Evolutionary conservation across 2,329 filamentous ascomycete genomes (phyloP), one percentile per base, ranked within the genome.

Genomic region (Onygenales sp.): DNA sequence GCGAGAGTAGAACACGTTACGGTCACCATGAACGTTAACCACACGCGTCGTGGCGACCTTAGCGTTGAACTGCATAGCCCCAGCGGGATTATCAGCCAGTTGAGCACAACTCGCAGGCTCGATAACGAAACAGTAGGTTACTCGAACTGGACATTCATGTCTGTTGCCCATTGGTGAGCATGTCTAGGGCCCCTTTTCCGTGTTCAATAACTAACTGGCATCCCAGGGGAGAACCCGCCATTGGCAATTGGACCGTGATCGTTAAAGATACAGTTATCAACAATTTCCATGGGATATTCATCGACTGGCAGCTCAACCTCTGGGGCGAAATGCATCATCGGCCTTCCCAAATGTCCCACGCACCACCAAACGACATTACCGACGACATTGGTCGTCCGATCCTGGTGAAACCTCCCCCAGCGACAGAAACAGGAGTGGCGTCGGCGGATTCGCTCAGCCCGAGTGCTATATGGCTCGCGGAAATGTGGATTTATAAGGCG

Each of bases 101-200:
- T 98, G 51, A 86, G 91, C 4, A 87, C 84, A 9, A 76, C 85
- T 1, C 86, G 93, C 58, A 78, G 78, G 55, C 70, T 81, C 27
- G 93, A 98, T 67, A 74, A 78, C 1, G 79, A 78, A 37, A 66
- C 72, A 0, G 70, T 72, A 17, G 93, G 93, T 7, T 98, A 97
- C 67, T 74, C 84, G 39, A 89, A 97, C 71, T 98, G 93, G 93
- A 97, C 92, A 0, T 98, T 98, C 64, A 98, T 98, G 93, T 94
- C 86, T 57, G 93, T 98, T 39, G 91, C 85, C 58, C 93, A 98
- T 68, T 98, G 91, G 87, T 90, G 78, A 70, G 84, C 5, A 39
- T 44, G 45, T 39, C 8, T 6, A n/a, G n/a, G 31, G 10, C 3
- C 21, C 13, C 14, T 17, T 9, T 8, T 33, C 8, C 14, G 33